Evolutionary conservation across 2,329 filamentous ascomycete genomes (phyloP), one percentile per base, ranked within the genome.

Genomic region (Alternaria triticimaculans): DNA sequence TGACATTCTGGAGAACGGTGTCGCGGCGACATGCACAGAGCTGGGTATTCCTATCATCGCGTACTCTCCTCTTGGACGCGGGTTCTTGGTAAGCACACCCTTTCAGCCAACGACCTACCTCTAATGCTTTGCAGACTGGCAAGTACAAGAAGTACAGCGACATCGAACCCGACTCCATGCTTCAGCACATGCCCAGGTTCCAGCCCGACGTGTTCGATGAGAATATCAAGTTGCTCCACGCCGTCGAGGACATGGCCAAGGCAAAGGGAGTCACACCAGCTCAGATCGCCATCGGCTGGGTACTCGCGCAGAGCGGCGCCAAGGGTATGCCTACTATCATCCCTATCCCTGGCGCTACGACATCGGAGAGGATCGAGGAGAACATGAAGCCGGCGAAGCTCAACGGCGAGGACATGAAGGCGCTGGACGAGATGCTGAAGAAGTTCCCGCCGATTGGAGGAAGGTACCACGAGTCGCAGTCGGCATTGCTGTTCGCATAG

Each of bases 41-140:
- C 79, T 91, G 49, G 81, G 84, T 50, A 93, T 95, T 63, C 89
- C 90, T 0, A 81, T 94, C 51, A 80, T 93, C n/a, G 77, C 78
- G 4, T 94, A 93, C 80, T 90, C 89, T 48, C 92, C 92, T 1
- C 82, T 94, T 0, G 89, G 91, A 5, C 82, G 87, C 25, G 88
- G 88, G 1, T 86, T 88, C 80, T 70, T 82, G 74, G 81, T 72
- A 77, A 78, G 74, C 23, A 23, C n/a, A 33, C 4, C 23, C 18
- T 45, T 43, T n/a, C 20, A 3, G 6, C 5, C 11, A 14, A 11
- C 2, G 14, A 37, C 30, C 25, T 8, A 50, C 45, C n/a, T 55
- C 75, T 78, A 30, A 78, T 59, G 23, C 2, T 14, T 70, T 20
- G 41, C 23, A 87, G 75, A 77, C 76, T 6, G 78, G 76, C 60